Evolutionary conservation across 1,139 yeast genomes (phyloP), one percentile per base, ranked within the genome.

Genomic region (Kluyveromyces sp.): DNA sequence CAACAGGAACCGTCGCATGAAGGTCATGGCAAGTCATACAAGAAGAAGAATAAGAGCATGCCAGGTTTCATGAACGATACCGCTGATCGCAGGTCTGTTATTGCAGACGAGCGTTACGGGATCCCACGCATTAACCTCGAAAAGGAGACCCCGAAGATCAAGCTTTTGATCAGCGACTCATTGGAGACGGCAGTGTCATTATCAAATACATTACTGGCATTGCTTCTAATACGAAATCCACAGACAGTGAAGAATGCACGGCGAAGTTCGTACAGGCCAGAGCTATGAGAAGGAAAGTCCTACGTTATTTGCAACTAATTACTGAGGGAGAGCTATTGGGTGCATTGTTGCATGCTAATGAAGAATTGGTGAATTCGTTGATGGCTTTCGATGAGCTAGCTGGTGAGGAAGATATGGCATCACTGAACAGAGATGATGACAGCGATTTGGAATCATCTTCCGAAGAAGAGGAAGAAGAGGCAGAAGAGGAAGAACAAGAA

Each of bases 291-390:
- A 75, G 95, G 51, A 80, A 78, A 55, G 80, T 92, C 21, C 71
- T 92, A 55, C 72, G 88, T 53, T 89, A 89, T 62, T 72, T 92
- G 53, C 97, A 92, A 65, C 74, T 79, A 48, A 86, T 88, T 37
- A 83, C 80, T 48, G 73, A 74, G 39, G 97, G 89, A 54, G 96
- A 87, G 60, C 84, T 82, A 54, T 69, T 92, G 56, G 97, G 97
- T 7, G 77, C 90, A 44, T 73, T 92, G 54, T 78, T 92, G 50
- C 83, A 79, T 53, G 95, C 96, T 43, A 92, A 92, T 62, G 98
- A 92, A 58, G 90, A 84, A 59, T 74, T 92, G 52, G 95, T 92
- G 7, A 71, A 70, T 4, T 82, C 89, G 0, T 73, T 92, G 58
- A 79, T 81, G 56, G 67, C 72, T 50, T 89, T 80, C 62, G 96